Percentiles rank a stretch among this genome's conserved stretches.
phyloP scores from a whole-genome alignment of 2,329 filamentous ascomycete species.

The Fusarium pseudoanthophilum region DNA sequence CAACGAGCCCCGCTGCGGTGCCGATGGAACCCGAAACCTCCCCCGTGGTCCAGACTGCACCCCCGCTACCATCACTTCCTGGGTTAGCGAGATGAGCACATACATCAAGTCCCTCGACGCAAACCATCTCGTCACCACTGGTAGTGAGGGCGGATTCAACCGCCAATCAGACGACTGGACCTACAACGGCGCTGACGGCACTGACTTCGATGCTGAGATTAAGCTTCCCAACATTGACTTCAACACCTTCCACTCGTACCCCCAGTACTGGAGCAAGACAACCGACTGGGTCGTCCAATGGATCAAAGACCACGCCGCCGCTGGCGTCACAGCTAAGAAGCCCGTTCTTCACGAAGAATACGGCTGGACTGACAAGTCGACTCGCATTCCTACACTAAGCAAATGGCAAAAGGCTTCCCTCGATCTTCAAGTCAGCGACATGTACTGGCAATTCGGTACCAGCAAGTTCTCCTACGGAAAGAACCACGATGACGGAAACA shows the following conservation, averaged over 20 bases:
- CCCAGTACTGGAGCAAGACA: constrained; percentile 66
- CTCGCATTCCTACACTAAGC: constrained; percentile 57
- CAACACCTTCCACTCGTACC: constrained; percentile 65
- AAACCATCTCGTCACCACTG: constrained; percentile 65
- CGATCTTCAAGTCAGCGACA: constrained; percentile 60
- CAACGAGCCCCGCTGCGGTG: constrained; percentile 68
- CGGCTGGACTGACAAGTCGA: constrained; percentile 55
- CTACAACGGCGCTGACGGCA: constrained; percentile 61
- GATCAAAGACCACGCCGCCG: constrained; percentile 63
- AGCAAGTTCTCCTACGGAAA: constrained; percentile 62
- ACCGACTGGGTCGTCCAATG: constrained; percentile 63
- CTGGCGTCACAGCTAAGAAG: constrained; percentile 54
- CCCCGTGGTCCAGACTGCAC: constrained; percentile 54
- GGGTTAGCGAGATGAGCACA: constrained; percentile 65
- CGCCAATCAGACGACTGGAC: constrained; percentile 54
- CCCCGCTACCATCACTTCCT: constrained; percentile 56
- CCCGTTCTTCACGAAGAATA: constrained; percentile 58
- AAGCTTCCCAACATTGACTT: constrained; percentile 61
- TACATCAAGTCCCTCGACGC: constrained; percentile 64
- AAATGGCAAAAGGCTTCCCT: constrained; percentile 62
- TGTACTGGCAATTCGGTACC: constrained; percentile 68
- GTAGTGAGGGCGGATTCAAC: constrained; percentile 69
- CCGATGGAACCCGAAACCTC: constrained; percentile 57
- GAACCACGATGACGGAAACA: constrained; percentile 67
- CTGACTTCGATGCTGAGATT: constrained; percentile 63